Evolutionary conservation across 1,139 yeast genomes (phyloP), one percentile per base, ranked within the genome.

Genomic region (Saccharomyces hybrid): DNA sequence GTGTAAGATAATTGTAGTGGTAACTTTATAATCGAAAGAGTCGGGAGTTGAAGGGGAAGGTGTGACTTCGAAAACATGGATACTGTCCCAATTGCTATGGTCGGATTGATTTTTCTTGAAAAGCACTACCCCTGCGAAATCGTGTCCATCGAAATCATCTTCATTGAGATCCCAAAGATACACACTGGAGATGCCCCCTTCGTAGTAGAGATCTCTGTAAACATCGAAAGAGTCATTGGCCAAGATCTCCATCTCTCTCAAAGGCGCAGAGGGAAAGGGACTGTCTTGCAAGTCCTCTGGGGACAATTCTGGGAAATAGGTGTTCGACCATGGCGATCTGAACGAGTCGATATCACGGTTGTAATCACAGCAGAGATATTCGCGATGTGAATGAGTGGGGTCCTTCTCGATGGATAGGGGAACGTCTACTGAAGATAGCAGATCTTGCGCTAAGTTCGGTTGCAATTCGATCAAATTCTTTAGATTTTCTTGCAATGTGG

Each of bases 211-310:
- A 68, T 93, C 99, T 60, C 97, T 78, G 73, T 93, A 93, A 46
- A 93, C 80, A 66, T 91, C 98, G 70, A 93, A 89, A 8, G 97
- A 86, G 60, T 89, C 95, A 70, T 93, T 93, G 59, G 96, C 93
- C 61, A 83, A 78, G 28, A 80, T 69, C 71, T 93, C 99, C 64
- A 93, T 75, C 64, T 83, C 79, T 63, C 98, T 78, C 58, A 93
- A 75, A 34, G 74, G 73, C 2, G 73, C 74, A 11, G 88, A 79
- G 6, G 98, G 97, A 62, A 76, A 82, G 4, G 95, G 93, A 1
- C 87, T 84, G 31, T 83, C 82, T 47, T 73, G 75, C 47, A 76
- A 78, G 42, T 81, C 90, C 38, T 80, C 86, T 12, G 75, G 73
- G n/a, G 73, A 66, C 21, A 81, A 68, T 7, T 65, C 64, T 0